Conservation (phyloP, 768 basidiomycete genomes). For the Gymnopilus dilepis region DNA sequence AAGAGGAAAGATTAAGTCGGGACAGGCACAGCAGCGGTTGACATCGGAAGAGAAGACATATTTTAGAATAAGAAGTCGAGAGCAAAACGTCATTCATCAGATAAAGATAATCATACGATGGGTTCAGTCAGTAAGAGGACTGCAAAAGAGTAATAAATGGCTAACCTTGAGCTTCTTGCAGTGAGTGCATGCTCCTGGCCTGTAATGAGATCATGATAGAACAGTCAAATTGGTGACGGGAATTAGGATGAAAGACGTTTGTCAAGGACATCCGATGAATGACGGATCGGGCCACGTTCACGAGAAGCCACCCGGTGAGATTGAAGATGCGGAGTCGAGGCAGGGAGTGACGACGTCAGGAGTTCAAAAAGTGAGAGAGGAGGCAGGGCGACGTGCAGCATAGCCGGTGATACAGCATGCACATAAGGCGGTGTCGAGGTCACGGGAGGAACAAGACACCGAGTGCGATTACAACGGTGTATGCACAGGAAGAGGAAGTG, state of each 20-base stretch:
- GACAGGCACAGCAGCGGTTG: slow-evolving; percentile 8
- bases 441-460: slow-evolving; percentile 16
- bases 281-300: slow-evolving; percentile 10
- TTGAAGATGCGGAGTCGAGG: slow-evolving; percentile 14
- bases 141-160: slow-evolving; percentile 21
- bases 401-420: slow-evolving; percentile 15
- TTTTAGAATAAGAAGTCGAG: slow-evolving; percentile 1
- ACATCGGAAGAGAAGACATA: slow-evolving; percentile 11
- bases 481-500: neutral
- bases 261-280: slow-evolving; percentile 1
- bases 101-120: neutral
- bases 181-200: slow-evolving; percentile 82
- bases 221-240: neutral
- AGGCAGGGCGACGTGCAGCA: slow-evolving; percentile 8
- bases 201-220: slow-evolving; percentile 30
- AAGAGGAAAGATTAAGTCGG: slow-evolving; percentile 16
- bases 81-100: slow-evolving; percentile 20
- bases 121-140: slow-evolving; percentile 4
- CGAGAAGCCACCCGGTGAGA: slow-evolving; percentile 13
- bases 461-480: neutral
- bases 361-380: slow-evolving; percentile 8
- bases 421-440: slow-evolving; percentile 21
- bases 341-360: slow-evolving; percentile 7
- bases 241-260: neutral
- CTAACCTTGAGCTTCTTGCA: slow-evolving; percentile 89